phyloP scores from a whole-genome alignment of 768 basidiomycete species.

The Leccinellum rugosiceps region DNA sequence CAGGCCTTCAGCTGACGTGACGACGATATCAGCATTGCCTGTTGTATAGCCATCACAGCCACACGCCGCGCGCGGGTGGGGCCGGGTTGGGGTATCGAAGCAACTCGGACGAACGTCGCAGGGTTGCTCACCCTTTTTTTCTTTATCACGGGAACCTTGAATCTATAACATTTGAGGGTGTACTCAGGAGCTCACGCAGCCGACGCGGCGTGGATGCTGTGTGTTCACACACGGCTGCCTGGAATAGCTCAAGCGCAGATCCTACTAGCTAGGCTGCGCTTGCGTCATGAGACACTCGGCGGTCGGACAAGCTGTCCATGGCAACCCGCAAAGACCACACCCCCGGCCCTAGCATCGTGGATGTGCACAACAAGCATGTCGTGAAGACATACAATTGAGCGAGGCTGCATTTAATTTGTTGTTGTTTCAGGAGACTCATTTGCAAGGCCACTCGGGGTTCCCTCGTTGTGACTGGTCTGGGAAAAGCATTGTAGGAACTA shows the following conservation, averaged over 20 bases:
- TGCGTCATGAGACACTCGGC: neutral
- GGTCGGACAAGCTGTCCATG: neutral
- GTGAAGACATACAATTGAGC: neutral
- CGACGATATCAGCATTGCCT: neutral
- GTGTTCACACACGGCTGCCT: neutral
- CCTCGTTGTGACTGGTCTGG: neutral
- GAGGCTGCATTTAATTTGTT: neutral
- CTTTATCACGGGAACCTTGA: neutral
- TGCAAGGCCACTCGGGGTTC: neutral
- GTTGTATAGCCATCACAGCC: neutral
- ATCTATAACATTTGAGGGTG: neutral
- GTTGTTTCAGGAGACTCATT: neutral
- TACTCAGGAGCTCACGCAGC: neutral
- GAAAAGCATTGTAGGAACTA: neutral
- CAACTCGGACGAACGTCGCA: neutral
- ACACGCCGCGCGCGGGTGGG: neutral
- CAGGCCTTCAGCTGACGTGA: neutral
- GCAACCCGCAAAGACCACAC: neutral
- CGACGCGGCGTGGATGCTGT: neutral
- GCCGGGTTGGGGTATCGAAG: neutral
- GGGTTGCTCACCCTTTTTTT: neutral
- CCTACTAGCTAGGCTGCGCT: neutral
- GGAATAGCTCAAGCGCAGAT: neutral
- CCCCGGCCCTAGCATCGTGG: neutral
- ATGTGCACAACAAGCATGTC: neutral